Conservation (phyloP, 1,139 yeast genomes). For the Hanseniaspora sp. region DNA sequence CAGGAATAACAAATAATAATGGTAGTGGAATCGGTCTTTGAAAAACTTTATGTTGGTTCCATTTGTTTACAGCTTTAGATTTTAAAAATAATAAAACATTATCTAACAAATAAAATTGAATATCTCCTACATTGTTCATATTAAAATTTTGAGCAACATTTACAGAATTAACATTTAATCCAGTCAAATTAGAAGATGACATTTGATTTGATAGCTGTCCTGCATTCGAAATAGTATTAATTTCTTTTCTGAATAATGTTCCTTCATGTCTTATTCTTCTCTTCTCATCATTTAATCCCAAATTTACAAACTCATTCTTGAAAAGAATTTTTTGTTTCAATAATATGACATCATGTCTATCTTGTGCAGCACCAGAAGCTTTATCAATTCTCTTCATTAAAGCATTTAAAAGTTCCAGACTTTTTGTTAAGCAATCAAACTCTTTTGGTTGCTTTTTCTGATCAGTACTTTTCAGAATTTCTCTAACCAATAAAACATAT, state of each 20-base stretch:
- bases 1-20: constrained; percentile 60
- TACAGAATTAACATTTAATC: background rate
- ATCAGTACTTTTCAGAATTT: constrained; percentile 70
- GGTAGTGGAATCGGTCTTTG: constrained; percentile 91
- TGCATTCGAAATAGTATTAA: constrained; percentile 21
- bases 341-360: constrained; percentile 79
- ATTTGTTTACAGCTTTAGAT: constrained; percentile 74
- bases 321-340: constrained; percentile 65
- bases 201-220: background rate
- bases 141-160: constrained; percentile 9
- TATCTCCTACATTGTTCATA: constrained; percentile 38
- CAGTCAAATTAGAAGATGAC: background rate
- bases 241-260: constrained; percentile 29
- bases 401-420: constrained; percentile 64
- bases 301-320: constrained; percentile 78
- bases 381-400: constrained; percentile 71
- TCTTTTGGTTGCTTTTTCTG: constrained; percentile 48
- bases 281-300: constrained; percentile 72
- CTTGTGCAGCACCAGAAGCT: constrained; percentile 91
- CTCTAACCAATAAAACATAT: constrained; percentile 73
- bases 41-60: constrained; percentile 84
- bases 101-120: constrained; percentile 72
- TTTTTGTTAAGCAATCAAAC: constrained; percentile 55
- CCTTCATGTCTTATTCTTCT: constrained; percentile 46
- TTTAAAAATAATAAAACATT: constrained; percentile 79